Base-by-base conservation (phyloP, 2,329 filamentous ascomycete genomes). In the Sphaerostilbella broomeana region DNA sequence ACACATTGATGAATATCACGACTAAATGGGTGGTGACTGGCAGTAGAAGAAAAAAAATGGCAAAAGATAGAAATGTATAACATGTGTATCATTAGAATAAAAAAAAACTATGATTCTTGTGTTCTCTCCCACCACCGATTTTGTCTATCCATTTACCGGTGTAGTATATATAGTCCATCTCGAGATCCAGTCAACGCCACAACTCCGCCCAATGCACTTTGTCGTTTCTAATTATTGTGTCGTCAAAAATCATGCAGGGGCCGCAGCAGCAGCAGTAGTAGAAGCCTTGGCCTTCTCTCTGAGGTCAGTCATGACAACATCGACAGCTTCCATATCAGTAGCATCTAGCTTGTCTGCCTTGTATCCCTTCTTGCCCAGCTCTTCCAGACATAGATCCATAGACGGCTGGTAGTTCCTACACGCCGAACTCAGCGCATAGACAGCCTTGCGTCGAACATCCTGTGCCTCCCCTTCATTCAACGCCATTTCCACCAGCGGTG, bases 381-480 rank as follows among this genome's bases (percentile, higher is more conserved):
- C 75, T 24, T 73, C 69, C 1, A 80, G 76, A 45, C 88, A 68
- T 17, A 72, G 68, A 58, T 87, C 81, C 64, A 90, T 72, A 18
- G 81, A 81, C 1, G 87, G 84, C 66, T 95, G 90, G 61, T 86
- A 94, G 62, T 98, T 98, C 58, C 92, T 75, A 39, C 86, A 77
- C 5, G 79, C 84, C 11, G 82, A 90, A 58, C 87, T 95, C 33
- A 98, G 72, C 10, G 90, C 92, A 55, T 88, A 89, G 20, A 94
- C 70, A 11, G 89, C 87, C 73, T 95, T 98, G 61, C 85, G 81
- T 50, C 89, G 75, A 35, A 88, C 84, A 8, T 72, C 69, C 42
- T 70, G 65, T 38, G 75, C 67, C 47, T 81, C 67, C 43, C 78
- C 79, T 29, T 75, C 70, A 22, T 72, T 67, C 5, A 77, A 72